These are phyloP conservation scores for Ascochyta fabae DNA, from an alignment of 2,329 filamentous ascomycete genomes.

Conservation along the genomic window DNA sequence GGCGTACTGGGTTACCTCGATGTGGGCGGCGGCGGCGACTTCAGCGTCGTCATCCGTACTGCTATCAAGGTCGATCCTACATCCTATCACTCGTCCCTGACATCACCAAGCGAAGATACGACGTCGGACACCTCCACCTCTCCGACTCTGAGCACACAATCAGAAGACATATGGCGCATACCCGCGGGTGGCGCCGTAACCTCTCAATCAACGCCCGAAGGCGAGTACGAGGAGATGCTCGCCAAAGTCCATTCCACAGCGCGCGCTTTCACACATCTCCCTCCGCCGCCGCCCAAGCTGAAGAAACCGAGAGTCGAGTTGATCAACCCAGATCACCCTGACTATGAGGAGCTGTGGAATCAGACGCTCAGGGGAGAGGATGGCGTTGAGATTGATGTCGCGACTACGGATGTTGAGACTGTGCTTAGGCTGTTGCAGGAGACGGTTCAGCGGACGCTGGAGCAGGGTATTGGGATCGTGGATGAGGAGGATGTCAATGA, in stretches of 20 bases:
- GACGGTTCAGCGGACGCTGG: constrained; percentile 14
- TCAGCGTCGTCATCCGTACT: constrained; percentile 88
- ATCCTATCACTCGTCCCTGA: not conserved
- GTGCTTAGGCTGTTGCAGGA: constrained; percentile 14
- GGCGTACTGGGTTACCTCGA: constrained; percentile 92
- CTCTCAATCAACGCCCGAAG: constrained; percentile 76
- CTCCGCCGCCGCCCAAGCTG: constrained; percentile 14
- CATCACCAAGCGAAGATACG: not conserved
- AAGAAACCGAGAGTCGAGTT: constrained; percentile 23
- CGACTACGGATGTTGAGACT: constrained; percentile 2
- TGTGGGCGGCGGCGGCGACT: constrained; percentile 82
- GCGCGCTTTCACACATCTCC: constrained; percentile 35
- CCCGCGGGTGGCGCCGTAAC: constrained; percentile 93
- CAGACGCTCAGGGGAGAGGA: constrained; percentile 22
- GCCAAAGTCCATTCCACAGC: constrained; percentile 50
- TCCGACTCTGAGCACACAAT: constrained; percentile 9
- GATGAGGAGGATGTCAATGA: constrained; percentile 9
- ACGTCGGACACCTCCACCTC: not conserved
- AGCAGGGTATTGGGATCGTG: constrained; percentile 13
- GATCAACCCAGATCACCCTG: constrained; percentile 27
- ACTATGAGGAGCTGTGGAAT: constrained; percentile 28
- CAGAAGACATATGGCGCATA: constrained; percentile 73
- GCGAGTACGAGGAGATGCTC: constrained; percentile 88
- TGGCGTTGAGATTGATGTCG: not conserved
- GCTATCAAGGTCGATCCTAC: constrained; percentile 62